A percentile compares a stretch with the other conserved stretches of the same genome.
Evolutionary conservation across 352 stramenopile species (phyloP).

Genomic region (Phytophthora vignae): DNA sequence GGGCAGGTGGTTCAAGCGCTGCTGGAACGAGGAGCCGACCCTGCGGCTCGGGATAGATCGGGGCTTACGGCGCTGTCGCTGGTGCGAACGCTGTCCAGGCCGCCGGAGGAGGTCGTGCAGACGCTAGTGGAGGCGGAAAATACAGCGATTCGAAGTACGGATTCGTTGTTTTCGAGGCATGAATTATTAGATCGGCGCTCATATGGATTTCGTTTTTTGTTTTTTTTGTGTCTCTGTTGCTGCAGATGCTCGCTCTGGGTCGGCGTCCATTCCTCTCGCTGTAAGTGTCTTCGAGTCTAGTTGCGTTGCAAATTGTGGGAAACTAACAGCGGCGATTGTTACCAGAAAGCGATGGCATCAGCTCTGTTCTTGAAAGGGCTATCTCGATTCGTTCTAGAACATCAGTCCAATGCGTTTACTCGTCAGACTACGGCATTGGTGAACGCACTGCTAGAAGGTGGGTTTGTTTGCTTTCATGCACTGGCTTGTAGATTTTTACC

Average conservation of each 20-base stretch:
- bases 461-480: neutral
- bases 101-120: constrained; percentile 72
- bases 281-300: constrained; percentile 18
- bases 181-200: neutral
- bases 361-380: constrained; percentile 52
- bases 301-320: neutral
- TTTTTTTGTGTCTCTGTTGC: neutral
- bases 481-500: too few relatives aligned
- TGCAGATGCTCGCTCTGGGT: constrained; percentile 30
- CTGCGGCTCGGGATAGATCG: constrained; percentile 56
- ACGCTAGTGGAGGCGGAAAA: constrained; percentile 61
- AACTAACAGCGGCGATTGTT: neutral
- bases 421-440: constrained; percentile 44
- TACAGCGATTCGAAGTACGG: constrained; percentile 30
- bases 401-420: constrained; percentile 34
- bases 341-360: constrained; percentile 58
- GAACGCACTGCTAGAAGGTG: constrained; percentile 48
- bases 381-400: constrained; percentile 33
- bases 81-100: constrained; percentile 70
- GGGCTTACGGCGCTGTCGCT: constrained; percentile 74
- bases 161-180: neutral
- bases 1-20: constrained; percentile 59
- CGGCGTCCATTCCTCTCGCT: constrained; percentile 26
- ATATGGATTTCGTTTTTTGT: neutral
- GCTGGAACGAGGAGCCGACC: constrained; percentile 60